These are phyloP conservation scores for Botryotinia convoluta DNA, from an alignment of 2,329 filamentous ascomycete species.

Conservation along the genomic window DNA sequence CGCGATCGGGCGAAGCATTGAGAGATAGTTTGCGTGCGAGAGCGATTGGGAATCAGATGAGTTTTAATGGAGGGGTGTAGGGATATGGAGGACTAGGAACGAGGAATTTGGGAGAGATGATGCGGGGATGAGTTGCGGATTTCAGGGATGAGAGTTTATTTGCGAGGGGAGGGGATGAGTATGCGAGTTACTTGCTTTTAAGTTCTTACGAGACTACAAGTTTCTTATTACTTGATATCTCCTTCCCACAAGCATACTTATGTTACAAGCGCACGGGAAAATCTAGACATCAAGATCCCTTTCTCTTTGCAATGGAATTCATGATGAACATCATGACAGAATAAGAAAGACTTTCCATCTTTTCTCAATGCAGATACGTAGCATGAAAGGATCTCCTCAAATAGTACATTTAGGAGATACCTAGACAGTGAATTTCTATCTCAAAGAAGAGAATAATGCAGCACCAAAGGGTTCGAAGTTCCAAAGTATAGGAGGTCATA, in stretches of 20 bases:
- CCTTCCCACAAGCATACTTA: not conserved
- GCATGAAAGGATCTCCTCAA: too few relatives aligned
- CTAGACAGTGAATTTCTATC: too few relatives aligned
- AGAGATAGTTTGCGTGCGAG: not conserved
- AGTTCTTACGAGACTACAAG: not conserved
- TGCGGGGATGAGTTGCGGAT: not conserved
- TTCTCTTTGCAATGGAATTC: not conserved
- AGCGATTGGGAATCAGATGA: not conserved
- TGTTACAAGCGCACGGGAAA: not conserved
- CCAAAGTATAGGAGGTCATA: too few relatives aligned
- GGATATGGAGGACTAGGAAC: too few relatives aligned
- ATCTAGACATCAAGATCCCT: accelerated
- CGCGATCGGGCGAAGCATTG: not conserved
- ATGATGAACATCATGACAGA: not conserved
- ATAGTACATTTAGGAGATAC: not conserved
- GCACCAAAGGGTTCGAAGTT: too few relatives aligned
- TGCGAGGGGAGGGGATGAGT: too few relatives aligned
- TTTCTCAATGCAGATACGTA: too few relatives aligned
- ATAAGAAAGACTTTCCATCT: not conserved
- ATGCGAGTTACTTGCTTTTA: not conserved
- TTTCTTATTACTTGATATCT: not conserved
- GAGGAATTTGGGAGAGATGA: too few relatives aligned
- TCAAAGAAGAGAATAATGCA: too few relatives aligned
- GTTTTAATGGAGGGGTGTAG: not conserved
- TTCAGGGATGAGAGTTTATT: not conserved